phyloP scores from a whole-genome alignment of 2,329 filamentous ascomycete genomes.

The Fusarium beomiforme region DNA sequence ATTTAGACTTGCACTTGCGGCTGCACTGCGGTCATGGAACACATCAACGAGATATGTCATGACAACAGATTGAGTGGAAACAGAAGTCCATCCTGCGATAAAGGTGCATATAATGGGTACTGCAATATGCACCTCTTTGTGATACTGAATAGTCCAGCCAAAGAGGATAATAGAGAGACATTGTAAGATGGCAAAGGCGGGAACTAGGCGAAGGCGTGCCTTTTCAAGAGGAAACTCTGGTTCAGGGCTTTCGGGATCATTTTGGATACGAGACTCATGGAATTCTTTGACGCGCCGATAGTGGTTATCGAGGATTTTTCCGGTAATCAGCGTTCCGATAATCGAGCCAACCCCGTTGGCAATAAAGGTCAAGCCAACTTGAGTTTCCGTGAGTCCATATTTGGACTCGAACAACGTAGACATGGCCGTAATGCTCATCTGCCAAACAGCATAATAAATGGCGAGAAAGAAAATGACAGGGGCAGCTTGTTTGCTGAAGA shows the following conservation, averaged over 20 bases:
- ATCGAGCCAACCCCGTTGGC: slow-evolving; percentile 66
- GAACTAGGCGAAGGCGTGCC: slow-evolving; percentile 60
- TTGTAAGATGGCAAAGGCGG: slow-evolving; percentile 56
- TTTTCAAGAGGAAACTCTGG: slow-evolving; percentile 59
- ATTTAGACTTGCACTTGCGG: slow-evolving; percentile 63
- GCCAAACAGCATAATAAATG: slow-evolving; percentile 63
- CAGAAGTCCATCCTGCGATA: slow-evolving; percentile 60
- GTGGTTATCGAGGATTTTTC: slow-evolving; percentile 62
- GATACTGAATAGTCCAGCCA: slow-evolving; percentile 62
- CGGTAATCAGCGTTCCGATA: slow-evolving; percentile 60
- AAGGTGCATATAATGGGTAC: slow-evolving; percentile 62
- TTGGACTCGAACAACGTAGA: slow-evolving; percentile 56
- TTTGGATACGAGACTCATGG: too few species aligned
- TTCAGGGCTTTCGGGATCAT: slow-evolving; percentile 3
- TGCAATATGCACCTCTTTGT: slow-evolving; percentile 55
- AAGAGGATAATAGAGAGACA: slow-evolving; percentile 59
- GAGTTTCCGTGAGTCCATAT: slow-evolving; percentile 56
- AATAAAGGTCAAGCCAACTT: slow-evolving; percentile 63
- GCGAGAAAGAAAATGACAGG: slow-evolving; percentile 59
- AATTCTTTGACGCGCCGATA: slow-evolving; percentile 54
- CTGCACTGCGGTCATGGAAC: slow-evolving; percentile 60
- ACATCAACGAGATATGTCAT: slow-evolving; percentile 65
- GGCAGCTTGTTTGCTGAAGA: slow-evolving; percentile 54
- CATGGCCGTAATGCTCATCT: slow-evolving; percentile 65
- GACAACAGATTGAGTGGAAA: slow-evolving; percentile 59